Evolutionary conservation across 768 basidiomycete genomes (phyloP).

Genomic region (Boletus pseudopeckii): DNA sequence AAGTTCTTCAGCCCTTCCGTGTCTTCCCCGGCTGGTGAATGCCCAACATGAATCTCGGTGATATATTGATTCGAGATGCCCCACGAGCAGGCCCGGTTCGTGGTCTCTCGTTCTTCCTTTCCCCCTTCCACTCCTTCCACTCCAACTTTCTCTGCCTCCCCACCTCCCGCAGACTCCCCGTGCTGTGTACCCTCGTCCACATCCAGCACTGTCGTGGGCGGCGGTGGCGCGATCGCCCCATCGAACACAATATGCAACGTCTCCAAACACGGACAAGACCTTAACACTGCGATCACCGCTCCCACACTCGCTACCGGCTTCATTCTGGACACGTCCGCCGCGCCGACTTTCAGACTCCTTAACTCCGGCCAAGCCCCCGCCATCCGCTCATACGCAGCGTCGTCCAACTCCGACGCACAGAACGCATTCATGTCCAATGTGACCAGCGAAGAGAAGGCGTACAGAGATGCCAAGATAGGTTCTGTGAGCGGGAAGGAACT

Average conservation of each 20-base stretch:
- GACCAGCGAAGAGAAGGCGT: conserved; percentile 4
- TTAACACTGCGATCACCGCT: conserved; percentile 14
- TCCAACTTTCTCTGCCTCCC: not conserved
- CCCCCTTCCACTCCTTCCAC: not conserved
- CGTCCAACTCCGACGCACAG: conserved; percentile 5
- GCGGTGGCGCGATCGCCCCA: conserved; percentile 7
- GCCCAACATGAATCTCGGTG: conserved; percentile 12
- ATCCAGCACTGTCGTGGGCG: not conserved
- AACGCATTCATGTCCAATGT: conserved; percentile 13
- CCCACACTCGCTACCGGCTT: conserved; percentile 10
- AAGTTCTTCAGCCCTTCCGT: not conserved
- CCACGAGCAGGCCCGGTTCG: not conserved
- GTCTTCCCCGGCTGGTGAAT: conserved; percentile 9
- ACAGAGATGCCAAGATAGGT: conserved; percentile 1
- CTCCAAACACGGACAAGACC: conserved; percentile 7
- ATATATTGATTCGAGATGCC: conserved; percentile 6
- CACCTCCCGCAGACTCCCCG: not conserved
- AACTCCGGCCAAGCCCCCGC: conserved; percentile 11
- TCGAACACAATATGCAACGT: conserved; percentile 16
- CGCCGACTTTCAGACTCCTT: conserved; percentile 11
- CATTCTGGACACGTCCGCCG: not conserved
- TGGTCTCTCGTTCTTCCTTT: not conserved
- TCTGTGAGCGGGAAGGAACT: conserved; percentile 2
- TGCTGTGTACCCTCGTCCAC: not conserved
- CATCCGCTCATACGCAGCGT: conserved; percentile 5